A percentile compares a stretch with the other conserved stretches of the same genome.
phyloP scores from a whole-genome alignment of 345 rosid species.

The Mangifera indica region DNA sequence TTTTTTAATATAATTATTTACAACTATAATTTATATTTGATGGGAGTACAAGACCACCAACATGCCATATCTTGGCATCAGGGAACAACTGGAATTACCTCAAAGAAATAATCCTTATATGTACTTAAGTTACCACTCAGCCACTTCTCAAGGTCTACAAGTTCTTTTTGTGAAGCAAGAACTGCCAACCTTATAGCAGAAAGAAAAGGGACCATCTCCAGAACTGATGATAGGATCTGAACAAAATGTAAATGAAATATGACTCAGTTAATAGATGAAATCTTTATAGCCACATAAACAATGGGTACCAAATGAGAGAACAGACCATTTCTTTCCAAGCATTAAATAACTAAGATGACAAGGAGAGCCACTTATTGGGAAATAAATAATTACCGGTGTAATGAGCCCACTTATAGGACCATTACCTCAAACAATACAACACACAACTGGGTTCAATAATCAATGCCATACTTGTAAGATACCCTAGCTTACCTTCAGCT shows the following conservation, averaged over 20 bases:
- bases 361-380: not conserved
- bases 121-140: slow-evolving; percentile 51
- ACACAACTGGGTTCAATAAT: slow-evolving; percentile 1
- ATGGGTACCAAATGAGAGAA: not conserved
- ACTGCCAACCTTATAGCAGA: slow-evolving; percentile 74
- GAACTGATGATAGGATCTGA: slow-evolving; percentile 67
- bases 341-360: slow-evolving; percentile 3
- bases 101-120: slow-evolving; percentile 71
- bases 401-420: not conserved
- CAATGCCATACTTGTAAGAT: not conserved
- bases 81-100: slow-evolving; percentile 45
- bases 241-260: slow-evolving; percentile 19
- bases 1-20: slow-evolving; percentile 8
- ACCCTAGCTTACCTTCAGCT: slow-evolving; percentile 59
- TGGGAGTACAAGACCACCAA: not conserved
- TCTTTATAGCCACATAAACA: not conserved
- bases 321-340: not conserved
- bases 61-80: not conserved
- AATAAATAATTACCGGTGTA: not conserved
- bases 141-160: slow-evolving; percentile 85
- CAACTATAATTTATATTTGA: not conserved
- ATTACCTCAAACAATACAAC: not conserved
- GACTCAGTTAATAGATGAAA: not conserved
- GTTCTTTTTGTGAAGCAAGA: slow-evolving; percentile 75
- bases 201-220: slow-evolving; percentile 73